These are phyloP conservation scores for Nannizziopsis arthrosporioides DNA, from an alignment of 2,329 filamentous ascomycete species.

Conservation along the genomic window DNA sequence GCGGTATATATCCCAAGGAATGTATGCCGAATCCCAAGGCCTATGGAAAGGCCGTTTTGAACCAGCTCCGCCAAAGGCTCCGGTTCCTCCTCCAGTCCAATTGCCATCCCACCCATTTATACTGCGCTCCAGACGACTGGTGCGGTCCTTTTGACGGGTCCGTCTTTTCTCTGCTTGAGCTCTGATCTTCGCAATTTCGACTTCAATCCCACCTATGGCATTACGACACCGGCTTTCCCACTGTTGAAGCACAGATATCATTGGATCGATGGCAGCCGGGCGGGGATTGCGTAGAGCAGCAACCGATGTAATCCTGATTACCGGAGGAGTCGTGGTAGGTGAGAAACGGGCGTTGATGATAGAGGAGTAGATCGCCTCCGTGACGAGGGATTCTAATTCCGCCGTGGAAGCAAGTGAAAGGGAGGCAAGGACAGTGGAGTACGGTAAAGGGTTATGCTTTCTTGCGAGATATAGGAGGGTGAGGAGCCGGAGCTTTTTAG, in stretches of 20 bases:
- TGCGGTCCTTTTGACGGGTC: slow-evolving; percentile 39
- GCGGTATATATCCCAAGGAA: slow-evolving; percentile 1
- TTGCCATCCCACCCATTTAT: slow-evolving; percentile 32
- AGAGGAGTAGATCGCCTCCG: slow-evolving; percentile 74
- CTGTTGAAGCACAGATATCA: slow-evolving; percentile 55
- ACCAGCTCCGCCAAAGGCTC: slow-evolving; percentile 23
- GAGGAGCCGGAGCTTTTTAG: slow-evolving; percentile 78
- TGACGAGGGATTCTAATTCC: slow-evolving; percentile 75
- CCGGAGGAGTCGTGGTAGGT: slow-evolving; percentile 64
- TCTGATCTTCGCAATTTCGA: slow-evolving; percentile 58
- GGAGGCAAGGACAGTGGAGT: slow-evolving; percentile 52
- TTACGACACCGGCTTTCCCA: slow-evolving; percentile 71
- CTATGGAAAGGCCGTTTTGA: slow-evolving; percentile 11
- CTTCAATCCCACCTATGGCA: slow-evolving; percentile 63
- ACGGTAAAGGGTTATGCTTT: slow-evolving; percentile 57
- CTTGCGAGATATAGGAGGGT: slow-evolving; percentile 72
- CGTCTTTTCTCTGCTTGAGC: slow-evolving; percentile 45
- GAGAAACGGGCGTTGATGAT: slow-evolving; percentile 75
- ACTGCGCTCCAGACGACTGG: slow-evolving; percentile 40
- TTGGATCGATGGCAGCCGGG: slow-evolving; percentile 56
- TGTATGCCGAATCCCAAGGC: slow-evolving; percentile 1
- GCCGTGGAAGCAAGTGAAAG: slow-evolving; percentile 56
- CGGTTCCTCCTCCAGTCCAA: slow-evolving; percentile 16
- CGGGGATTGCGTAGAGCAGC: slow-evolving; percentile 76
- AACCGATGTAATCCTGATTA: slow-evolving; percentile 66